Base-by-base conservation (phyloP, 768 basidiomycete species). In the Strobilomyces echinocephalus region DNA sequence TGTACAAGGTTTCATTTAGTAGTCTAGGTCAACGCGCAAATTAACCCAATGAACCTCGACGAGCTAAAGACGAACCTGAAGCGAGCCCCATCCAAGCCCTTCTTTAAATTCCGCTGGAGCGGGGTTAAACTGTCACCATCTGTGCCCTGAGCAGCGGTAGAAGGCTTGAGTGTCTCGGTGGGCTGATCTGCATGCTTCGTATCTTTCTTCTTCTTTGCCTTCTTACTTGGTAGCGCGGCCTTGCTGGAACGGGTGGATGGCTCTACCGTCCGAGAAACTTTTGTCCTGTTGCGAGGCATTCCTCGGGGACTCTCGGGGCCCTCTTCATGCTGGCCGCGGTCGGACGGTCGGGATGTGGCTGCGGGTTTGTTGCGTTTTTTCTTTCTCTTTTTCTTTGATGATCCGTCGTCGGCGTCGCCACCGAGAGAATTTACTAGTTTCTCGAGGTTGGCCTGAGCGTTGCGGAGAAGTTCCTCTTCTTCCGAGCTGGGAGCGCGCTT, bases 1-100 rank as follows among this genome's bases (percentile, higher is more conserved):
- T 95, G 73, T 99, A 99, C 30, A 99, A 73, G 36, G 78, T 79
- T 73, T 97, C 95, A 66, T 99, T 99, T 52, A 97, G 87, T 75
- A 89, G 80, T 63, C 95, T 92, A 56, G 43, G 46, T 16, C 18
- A 15, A 18, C 24, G 15, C 31, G 33, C 20, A 34, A 38, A 42
- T 67, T 26, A 69, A 43, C 31, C 5, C n/a, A 43, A 26, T 8
- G 24, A 5, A 49, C 46, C 35, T 34, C 11, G 20, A 20, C 12
- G 10, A 35, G 16, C 5, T 9, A 34, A 39, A 18, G 28, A 40
- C 51, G 61, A 43, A 87, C 92, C 91, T 81, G 69, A 95, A 95
- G 24, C 85, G 82, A n/a, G 93, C 92, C 0, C 93, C 90, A 54
- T 89, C 84, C 52, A 94, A 69, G 59, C 81, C 90, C 50, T 85